Percentiles rank a stretch among this genome's conserved stretches.
These are phyloP conservation scores for Kwoniella botswanensis DNA, from an alignment of 768 basidiomycete genomes.

Conservation along the genomic window DNA sequence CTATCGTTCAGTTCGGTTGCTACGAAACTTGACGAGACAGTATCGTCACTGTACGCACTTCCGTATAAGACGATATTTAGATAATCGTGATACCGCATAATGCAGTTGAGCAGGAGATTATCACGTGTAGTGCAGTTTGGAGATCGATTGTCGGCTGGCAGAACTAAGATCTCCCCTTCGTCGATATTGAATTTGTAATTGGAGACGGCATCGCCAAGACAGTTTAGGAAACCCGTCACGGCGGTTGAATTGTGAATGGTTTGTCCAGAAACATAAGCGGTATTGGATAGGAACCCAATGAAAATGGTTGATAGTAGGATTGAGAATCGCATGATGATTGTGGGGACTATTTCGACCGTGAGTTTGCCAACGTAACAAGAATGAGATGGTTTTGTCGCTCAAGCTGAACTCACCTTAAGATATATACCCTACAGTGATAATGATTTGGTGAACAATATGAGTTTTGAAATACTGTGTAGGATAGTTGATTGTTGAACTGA, in stretches of 20 bases:
- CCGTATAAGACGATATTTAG: neutral
- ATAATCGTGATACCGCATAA: neutral
- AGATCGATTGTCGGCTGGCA: neutral
- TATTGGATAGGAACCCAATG: no score
- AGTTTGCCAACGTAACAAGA: no score
- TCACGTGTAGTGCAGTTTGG: neutral
- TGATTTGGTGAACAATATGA: no score
- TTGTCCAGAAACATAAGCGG: neutral
- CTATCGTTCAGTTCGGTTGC: neutral
- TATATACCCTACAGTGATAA: no score
- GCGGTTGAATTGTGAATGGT: neutral
- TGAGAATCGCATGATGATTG: no score
- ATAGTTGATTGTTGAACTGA: no score
- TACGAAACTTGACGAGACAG: neutral
- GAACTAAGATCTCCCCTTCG: neutral
- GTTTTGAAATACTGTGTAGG: no score
- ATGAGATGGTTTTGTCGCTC: no score
- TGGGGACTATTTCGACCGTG: no score
- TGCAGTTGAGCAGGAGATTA: neutral
- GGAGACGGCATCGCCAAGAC: neutral
- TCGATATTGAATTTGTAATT: slow-evolving; percentile 3
- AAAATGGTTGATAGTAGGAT: no score
- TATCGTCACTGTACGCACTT: neutral
- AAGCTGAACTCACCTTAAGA: no score
- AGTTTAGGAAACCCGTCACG: neutral